phyloP scores from a whole-genome alignment of 2,329 filamentous ascomycete species.

The Penicillium sp. region DNA sequence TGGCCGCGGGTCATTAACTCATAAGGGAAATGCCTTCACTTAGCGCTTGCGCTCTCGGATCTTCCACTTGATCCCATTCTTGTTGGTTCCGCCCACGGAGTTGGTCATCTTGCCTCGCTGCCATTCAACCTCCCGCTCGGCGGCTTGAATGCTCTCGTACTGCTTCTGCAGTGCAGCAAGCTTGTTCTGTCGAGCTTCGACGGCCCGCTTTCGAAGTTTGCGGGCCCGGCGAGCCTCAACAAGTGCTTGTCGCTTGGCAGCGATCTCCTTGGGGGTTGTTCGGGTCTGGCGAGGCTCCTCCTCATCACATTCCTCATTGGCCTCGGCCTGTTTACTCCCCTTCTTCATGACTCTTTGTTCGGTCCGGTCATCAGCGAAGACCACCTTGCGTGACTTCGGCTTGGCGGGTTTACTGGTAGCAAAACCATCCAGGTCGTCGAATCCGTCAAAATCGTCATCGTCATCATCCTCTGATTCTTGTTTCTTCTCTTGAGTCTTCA shows the following conservation, averaged over 20 bases:
- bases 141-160: conserved; percentile 55
- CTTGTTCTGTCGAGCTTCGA: conserved; percentile 50
- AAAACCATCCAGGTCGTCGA: conserved; percentile 17
- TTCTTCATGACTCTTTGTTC: conserved; percentile 34
- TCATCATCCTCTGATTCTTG: conserved; percentile 25
- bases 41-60: conserved; percentile 61
- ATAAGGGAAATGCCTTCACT: conserved; percentile 12
- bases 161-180: conserved; percentile 55
- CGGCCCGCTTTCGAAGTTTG: conserved; percentile 51
- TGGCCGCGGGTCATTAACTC: conserved; percentile 19
- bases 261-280: conserved; percentile 48
- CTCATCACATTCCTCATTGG: conserved; percentile 27
- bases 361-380: conserved; percentile 42
- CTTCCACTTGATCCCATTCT: conserved; percentile 65
- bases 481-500: conserved; percentile 20
- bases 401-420: conserved; percentile 24
- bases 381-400: conserved; percentile 32
- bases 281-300: conserved; percentile 10
- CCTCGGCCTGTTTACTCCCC: conserved; percentile 19
- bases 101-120: conserved; percentile 64
- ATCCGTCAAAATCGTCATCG: conserved; percentile 2
- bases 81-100: conserved; percentile 61
- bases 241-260: conserved; percentile 41
- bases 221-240: conserved; percentile 40
- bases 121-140: conserved; percentile 57